Evolutionary conservation across 148 eudicot genomes (phyloP).

Genomic region (Rhododendron molle): DNA sequence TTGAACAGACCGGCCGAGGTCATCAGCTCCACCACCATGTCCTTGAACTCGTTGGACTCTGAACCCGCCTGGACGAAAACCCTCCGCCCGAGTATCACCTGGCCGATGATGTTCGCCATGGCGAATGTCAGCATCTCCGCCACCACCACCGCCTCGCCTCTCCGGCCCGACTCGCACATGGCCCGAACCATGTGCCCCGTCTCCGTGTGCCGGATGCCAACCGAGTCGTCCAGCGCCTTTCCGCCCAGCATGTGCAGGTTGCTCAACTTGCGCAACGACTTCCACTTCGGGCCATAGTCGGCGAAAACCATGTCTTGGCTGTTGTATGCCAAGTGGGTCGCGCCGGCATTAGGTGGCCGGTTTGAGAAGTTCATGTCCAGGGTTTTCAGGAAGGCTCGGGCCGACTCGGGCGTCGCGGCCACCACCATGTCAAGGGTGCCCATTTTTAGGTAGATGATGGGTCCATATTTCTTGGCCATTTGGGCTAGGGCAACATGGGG

Average conservation of each 20-base stretch:
- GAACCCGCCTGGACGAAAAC: slow-evolving; percentile 17
- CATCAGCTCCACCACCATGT: slow-evolving; percentile 25
- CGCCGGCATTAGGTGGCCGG: slow-evolving; percentile 24
- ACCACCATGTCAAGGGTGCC: slow-evolving; percentile 27
- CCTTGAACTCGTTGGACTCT: slow-evolving; percentile 20
- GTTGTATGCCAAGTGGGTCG: slow-evolving; percentile 23
- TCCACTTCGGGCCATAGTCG: slow-evolving; percentile 24
- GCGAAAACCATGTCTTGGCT: slow-evolving; percentile 28
- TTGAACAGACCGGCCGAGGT: slow-evolving; percentile 24
- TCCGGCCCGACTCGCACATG: background rate
- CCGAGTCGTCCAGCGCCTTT: slow-evolving; percentile 21
- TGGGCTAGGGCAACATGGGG: slow-evolving; percentile 29
- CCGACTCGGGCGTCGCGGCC: slow-evolving; percentile 24
- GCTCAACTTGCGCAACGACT: slow-evolving; percentile 18
- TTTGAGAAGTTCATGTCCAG: slow-evolving; percentile 21
- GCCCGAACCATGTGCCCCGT: slow-evolving; percentile 9
- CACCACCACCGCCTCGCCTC: slow-evolving; percentile 17
- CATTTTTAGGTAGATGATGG: slow-evolving; percentile 24
- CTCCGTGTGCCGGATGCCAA: slow-evolving; percentile 7
- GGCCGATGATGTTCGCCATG: slow-evolving; percentile 27
- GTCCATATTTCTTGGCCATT: slow-evolving; percentile 32
- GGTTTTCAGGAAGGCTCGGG: slow-evolving; percentile 26
- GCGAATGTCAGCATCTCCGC: slow-evolving; percentile 18
- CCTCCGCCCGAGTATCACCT: slow-evolving; percentile 15
- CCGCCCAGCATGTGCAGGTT: slow-evolving; percentile 28